Evolutionary conservation across 2,329 filamentous ascomycete genomes (phyloP), one percentile per base, ranked within the genome.

Genomic region (Ramularia collo-cygni): DNA sequence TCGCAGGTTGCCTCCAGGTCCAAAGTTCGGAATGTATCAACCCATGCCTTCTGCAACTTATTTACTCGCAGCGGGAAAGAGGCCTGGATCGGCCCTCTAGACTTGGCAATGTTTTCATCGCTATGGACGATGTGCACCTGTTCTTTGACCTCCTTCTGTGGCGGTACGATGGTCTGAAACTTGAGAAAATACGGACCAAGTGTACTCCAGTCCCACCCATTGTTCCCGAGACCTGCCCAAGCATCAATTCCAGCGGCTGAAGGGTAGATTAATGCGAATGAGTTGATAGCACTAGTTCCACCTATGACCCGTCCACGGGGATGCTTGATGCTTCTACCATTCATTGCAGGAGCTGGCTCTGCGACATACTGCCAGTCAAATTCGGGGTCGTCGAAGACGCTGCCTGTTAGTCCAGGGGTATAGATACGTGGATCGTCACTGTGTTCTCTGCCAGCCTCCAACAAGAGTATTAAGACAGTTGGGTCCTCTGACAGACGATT

Each of bases 261-360:
- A 8, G 48, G 51, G 40, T 53, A 52, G 31, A 54, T 48, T 9
- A 53, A 28, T 17, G 7, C 34, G 29, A 9, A n/a, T 3, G 57
- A 59, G 40, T 68, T 68, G 29, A 68, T 60, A 1, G 58, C 58
- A 8, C 55, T 62, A 15, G 54, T 59, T 2, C 66, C 66, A n/a
- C 65, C 64, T 1, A 68, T 41, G 1, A 55, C 53, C 33, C 58
- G 60, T 3, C 64, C 65, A n/a, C 63, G 51, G 4, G 58, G 56
- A 8, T 52, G 44, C 9, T 38, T 29, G n/a, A 56, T 47, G 2
- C n/a, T 18, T 14, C 52, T 30, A 13, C 48, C 35, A 39, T 48
- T 38, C 9, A 51, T 14, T 13, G 35, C 40, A 40, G 47, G 14
- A 34, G 28, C 18, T 8, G 38, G 24, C 38, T 51, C 31, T 16